These are phyloP conservation scores for Candida nanaspora DNA, from an alignment of 805 yeast genomes.

Conservation along the genomic window DNA sequence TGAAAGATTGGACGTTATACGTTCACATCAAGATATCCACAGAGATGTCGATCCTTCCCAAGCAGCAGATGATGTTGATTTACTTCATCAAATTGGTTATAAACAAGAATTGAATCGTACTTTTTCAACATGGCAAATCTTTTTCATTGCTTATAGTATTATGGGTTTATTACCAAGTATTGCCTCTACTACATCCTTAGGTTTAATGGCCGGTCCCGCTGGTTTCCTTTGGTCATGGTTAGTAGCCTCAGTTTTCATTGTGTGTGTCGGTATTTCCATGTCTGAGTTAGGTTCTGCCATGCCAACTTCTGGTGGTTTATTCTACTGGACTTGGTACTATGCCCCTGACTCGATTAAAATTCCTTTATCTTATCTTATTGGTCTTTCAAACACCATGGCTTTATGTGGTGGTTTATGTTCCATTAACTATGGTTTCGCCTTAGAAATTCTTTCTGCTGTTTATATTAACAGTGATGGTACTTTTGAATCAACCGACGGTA, in stretches of 20 bases:
- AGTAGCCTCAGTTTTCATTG: conserved; percentile 45
- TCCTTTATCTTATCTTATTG: conserved; percentile 55
- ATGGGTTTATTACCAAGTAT: conserved; percentile 67
- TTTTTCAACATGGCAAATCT: conserved; percentile 55
- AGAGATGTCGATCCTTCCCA: conserved; percentile 21
- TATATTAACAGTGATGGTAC: conserved; percentile 42
- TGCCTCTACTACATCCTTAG: conserved; percentile 45
- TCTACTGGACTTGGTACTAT: conserved; percentile 61
- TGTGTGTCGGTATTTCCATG: conserved; percentile 55
- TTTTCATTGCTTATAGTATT: conserved; percentile 65
- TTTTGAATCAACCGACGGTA: conserved; percentile 46
- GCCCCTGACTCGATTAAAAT: conserved; percentile 48
- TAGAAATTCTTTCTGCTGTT: conserved; percentile 52
- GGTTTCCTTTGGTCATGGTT: conserved; percentile 74
- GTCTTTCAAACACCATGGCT: conserved; percentile 62
- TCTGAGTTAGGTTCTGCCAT: conserved; percentile 60
- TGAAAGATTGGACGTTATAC: conserved; percentile 6
- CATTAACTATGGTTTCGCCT: conserved; percentile 62
- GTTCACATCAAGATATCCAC: conserved; percentile 15
- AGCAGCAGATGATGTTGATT: conserved; percentile 23
- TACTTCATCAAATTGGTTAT: conserved; percentile 56
- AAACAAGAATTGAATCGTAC: conserved; percentile 59
- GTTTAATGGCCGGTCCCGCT: conserved; percentile 56
- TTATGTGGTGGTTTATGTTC: conserved; percentile 61
- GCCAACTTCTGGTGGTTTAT: conserved; percentile 73